A percentile compares a stretch with the other conserved stretches of the same genome.
These are phyloP conservation scores for Nicotiana rustica DNA, from an alignment of 305 asterid genomes.

Conservation along the genomic window DNA sequence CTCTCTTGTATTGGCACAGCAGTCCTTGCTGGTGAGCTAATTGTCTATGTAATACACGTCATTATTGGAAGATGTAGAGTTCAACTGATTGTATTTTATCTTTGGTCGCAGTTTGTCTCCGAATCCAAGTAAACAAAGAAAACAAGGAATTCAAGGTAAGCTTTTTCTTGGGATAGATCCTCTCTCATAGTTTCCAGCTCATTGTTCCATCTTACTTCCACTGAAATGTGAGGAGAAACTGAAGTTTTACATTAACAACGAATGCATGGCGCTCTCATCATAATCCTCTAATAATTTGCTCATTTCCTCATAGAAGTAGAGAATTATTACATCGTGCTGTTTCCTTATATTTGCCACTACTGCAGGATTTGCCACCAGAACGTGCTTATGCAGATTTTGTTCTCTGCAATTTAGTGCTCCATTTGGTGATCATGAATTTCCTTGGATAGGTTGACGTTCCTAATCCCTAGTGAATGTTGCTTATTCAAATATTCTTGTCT, in stretches of 20 bases:
- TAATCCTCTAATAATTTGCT: neutral
- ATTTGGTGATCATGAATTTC: constrained; percentile 89
- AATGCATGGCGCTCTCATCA: neutral
- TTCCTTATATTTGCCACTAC: constrained; percentile 24
- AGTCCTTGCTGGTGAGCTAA: constrained; percentile 78
- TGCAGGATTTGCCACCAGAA: constrained; percentile 89
- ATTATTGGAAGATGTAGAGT: neutral
- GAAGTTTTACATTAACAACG: neutral
- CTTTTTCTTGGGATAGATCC: neutral
- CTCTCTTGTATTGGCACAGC: constrained; percentile 91
- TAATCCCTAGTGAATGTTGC: neutral
- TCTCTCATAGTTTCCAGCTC: neutral
- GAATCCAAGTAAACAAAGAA: constrained; percentile 72
- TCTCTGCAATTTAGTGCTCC: constrained; percentile 85
- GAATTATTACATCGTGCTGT: neutral
- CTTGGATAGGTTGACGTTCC: constrained; percentile 48
- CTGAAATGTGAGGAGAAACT: neutral
- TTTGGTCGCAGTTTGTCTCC: constrained; percentile 66
- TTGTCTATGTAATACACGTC: neutral
- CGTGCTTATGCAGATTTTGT: constrained; percentile 88
- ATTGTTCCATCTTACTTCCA: neutral
- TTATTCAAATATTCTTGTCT: neutral
- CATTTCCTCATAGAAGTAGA: neutral
- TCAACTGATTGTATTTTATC: constrained; percentile 31
- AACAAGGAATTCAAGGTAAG: constrained; percentile 86